Conservation (phyloP, 2,329 filamentous ascomycete species). For the Sclerotinia nivalis region DNA sequence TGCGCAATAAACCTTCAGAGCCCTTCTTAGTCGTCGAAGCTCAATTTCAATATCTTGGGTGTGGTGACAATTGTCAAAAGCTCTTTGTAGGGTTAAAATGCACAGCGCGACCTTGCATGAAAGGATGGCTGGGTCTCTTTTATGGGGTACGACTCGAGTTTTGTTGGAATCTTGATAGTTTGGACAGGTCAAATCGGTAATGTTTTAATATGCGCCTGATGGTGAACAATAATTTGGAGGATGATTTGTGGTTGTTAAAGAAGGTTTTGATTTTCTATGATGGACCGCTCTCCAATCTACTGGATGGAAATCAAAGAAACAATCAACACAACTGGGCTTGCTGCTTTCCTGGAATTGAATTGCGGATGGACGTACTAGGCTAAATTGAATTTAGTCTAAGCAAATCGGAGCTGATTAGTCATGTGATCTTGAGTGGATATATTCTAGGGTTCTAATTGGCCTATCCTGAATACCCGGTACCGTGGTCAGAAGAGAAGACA, state of each 20-base stretch:
- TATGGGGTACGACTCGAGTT: constrained; percentile 23
- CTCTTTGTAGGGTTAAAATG: constrained; percentile 32
- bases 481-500: neutral
- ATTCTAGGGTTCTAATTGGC: neutral
- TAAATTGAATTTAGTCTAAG: neutral
- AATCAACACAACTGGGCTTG: constrained; percentile 14
- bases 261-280: neutral
- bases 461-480: neutral
- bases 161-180: constrained; percentile 14
- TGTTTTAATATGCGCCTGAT: constrained; percentile 12
- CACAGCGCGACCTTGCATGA: constrained; percentile 38
- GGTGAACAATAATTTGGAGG: neutral
- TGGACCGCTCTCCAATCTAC: neutral
- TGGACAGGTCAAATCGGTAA: neutral
- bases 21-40: constrained; percentile 6
- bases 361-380: constrained; percentile 1
- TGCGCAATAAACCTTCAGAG: constrained; percentile 33
- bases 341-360: constrained; percentile 17
- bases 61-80: constrained; percentile 23
- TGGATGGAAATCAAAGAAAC: constrained; percentile 24
- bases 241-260: constrained; percentile 12
- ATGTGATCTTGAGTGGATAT: neutral
- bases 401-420: neutral
- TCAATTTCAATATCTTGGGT: constrained; percentile 10
- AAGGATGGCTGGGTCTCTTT: constrained; percentile 31